Conservation (phyloP, 371 early-diverging fungal species). For the Mortierella sp. region DNA sequence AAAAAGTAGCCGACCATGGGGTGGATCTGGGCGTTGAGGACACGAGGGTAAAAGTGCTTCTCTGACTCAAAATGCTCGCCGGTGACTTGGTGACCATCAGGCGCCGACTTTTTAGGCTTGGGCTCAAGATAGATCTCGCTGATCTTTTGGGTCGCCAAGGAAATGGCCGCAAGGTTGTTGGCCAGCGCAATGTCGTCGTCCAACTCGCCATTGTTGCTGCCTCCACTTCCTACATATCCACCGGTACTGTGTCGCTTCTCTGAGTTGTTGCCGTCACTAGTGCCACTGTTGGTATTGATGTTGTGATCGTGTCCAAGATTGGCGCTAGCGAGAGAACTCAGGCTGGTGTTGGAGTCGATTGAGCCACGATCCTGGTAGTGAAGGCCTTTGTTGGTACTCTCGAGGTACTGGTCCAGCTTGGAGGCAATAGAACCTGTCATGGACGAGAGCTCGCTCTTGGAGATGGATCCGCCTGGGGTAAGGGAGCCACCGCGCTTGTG, state of each 20-base stretch:
- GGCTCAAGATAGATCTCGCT: conserved; percentile 51
- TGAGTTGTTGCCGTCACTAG: too few relatives aligned
- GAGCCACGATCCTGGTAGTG: conserved; percentile 32
- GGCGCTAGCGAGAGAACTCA: background rate
- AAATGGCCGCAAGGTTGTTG: conserved; percentile 55
- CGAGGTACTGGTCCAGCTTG: conserved; percentile 54
- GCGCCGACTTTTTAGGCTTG: conserved; percentile 47
- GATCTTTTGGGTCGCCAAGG: conserved; percentile 52
- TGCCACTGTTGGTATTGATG: background rate
- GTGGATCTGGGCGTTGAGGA: conserved; percentile 93
- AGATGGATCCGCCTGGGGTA: conserved; percentile 51
- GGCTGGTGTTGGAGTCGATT: conserved; percentile 27
- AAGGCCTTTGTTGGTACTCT: conserved; percentile 17
- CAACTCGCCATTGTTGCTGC: conserved; percentile 28
- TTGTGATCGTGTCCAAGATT: conserved; percentile 8
- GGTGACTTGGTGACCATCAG: conserved; percentile 61
- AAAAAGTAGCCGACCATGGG: conserved; percentile 89
- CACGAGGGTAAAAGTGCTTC: conserved; percentile 93
- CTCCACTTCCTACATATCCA: conserved; percentile 8
- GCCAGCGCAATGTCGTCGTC: conserved; percentile 47
- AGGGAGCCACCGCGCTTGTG: conserved; percentile 34
- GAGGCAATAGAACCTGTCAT: conserved; percentile 54
- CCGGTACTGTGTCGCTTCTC: conserved; percentile 19
- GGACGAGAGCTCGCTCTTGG: conserved; percentile 52
- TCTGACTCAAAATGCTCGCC: conserved; percentile 91